Evolutionary conservation across 2,329 filamentous ascomycete species (phyloP), one percentile per base, ranked within the genome.

Genomic region (Trichoderma semiorbis): DNA sequence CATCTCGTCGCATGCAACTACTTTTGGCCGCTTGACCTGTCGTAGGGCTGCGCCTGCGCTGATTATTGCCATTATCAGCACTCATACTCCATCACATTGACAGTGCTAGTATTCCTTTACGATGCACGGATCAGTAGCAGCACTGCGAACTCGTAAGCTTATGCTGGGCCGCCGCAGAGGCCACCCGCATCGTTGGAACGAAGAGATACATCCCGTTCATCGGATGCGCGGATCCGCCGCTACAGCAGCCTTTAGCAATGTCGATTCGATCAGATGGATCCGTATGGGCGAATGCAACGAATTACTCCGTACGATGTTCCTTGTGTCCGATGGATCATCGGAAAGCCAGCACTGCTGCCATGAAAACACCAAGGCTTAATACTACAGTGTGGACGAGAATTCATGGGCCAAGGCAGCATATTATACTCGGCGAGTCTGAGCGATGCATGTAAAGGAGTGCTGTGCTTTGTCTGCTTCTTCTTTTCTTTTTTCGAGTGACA

Each of bases 31-130:
- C 53, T 61, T 50, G 18, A 47, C 66, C 16, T 50, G 53, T 16
- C 39, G 57, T 69, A 69, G 39, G 66, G 66, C 66, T 69, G 66
- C 47, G 55, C 57, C 11, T 36, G 39, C 18, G 66, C 65, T 32
- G 50, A 58, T 60, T 68, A 50, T 61, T 58, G 7, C 34, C n/a
- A 39, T 32, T 61, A 26, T 26, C n/a, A 50, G 53, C n/a, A 36
- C 21, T 28, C 28, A 30, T 28, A 18, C 39, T 61, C 18, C 26
- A 11, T 30, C 64, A 53, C 36, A 32, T 36, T 21, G 10, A 26
- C 50, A 16, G 32, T 57, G 50, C 34, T 30, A 30, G n/a, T 39
- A 43, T 21, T 26, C n/a, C 47, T 55, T 55, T 26, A 24, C 36
- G n/a, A 60, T 47, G 55, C 55, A 68, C 65, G 65, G 65, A 68